Evolutionary conservation across 192 early-diverging fungal species (phyloP).

Genomic region (Helicostylum pulchrum): DNA sequence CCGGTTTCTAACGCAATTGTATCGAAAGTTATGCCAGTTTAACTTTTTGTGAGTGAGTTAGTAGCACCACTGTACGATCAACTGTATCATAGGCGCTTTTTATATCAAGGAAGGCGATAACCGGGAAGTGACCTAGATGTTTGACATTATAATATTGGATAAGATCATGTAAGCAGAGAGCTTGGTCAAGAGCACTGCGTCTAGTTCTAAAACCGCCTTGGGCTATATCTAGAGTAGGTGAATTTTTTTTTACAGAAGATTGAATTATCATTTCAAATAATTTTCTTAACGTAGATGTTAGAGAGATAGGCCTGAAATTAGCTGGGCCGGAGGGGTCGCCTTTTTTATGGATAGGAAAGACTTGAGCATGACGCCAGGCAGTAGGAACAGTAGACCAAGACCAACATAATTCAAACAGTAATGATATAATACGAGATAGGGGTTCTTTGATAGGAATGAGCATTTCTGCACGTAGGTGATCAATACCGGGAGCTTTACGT

Average conservation of each 20-base stretch:
- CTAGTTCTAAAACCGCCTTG: not conserved
- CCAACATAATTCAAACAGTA: slow-evolving; percentile 21
- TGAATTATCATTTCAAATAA: slow-evolving; percentile 16
- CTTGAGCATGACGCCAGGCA: slow-evolving; percentile 12
- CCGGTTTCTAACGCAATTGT: too few relatives aligned
- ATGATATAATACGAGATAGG: not conserved
- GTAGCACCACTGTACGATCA: too few relatives aligned
- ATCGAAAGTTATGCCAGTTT: too few relatives aligned
- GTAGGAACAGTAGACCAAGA: not conserved
- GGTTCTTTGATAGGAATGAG: not conserved
- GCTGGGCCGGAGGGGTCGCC: not conserved
- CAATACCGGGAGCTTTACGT: slow-evolving; percentile 20
- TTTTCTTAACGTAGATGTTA: slow-evolving; percentile 1
- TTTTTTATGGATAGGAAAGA: slow-evolving; percentile 3
- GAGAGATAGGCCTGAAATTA: slow-evolving; percentile 1
- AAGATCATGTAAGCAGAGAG: not conserved
- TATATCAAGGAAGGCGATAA: too few relatives aligned
- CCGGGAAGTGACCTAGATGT: too few relatives aligned
- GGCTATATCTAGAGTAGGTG: not conserved
- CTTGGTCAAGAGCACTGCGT: not conserved
- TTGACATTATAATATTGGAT: too few relatives aligned
- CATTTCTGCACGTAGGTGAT: slow-evolving; percentile 23
- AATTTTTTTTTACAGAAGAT: not conserved
- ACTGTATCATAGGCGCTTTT: too few relatives aligned
- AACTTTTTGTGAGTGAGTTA: too few relatives aligned